Evolutionary conservation across 805 yeast species (phyloP).

Genomic region (Lipomyces kockii): DNA sequence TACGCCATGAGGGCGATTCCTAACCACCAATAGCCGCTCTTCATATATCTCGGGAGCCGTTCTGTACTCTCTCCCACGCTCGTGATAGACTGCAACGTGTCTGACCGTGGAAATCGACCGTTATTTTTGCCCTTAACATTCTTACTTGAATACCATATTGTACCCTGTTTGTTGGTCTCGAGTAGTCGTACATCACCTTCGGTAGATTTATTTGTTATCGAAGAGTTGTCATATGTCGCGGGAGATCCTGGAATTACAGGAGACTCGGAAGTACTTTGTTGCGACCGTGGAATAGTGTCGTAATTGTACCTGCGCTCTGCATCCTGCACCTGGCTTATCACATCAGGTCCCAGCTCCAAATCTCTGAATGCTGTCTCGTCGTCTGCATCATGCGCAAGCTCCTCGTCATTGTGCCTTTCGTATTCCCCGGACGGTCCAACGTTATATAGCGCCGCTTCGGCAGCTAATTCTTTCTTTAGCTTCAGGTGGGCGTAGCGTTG

Average conservation of each 20-base stretch:
- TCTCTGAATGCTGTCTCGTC: not conserved
- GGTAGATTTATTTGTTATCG: not conserved
- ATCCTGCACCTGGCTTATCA: not conserved
- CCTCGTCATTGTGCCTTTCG: not conserved
- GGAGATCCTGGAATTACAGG: constrained; percentile 1
- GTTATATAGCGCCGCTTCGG: not conserved
- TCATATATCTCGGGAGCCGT: constrained; percentile 28
- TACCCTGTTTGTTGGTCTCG: constrained; percentile 9
- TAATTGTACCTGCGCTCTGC: not conserved
- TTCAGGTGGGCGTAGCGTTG: constrained; percentile 50
- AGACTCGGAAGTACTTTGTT: not conserved
- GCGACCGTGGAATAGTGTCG: not conserved
- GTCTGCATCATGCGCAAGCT: constrained; percentile 18
- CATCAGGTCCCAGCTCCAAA: constrained; percentile 1
- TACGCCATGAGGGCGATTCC: constrained; percentile 51
- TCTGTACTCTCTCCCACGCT: constrained; percentile 17
- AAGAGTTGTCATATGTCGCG: constrained; percentile 4
- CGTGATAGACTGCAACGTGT: constrained; percentile 15
- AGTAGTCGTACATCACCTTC: constrained; percentile 3
- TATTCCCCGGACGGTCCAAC: not conserved
- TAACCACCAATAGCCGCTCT: constrained; percentile 47
- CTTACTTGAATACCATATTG: not conserved
- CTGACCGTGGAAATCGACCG: not conserved
- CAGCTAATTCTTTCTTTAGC: constrained; percentile 37
- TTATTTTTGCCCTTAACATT: not conserved